Base-by-base conservation (phyloP, 805 yeast genomes). In the Scheffersomyces lignosus region DNA sequence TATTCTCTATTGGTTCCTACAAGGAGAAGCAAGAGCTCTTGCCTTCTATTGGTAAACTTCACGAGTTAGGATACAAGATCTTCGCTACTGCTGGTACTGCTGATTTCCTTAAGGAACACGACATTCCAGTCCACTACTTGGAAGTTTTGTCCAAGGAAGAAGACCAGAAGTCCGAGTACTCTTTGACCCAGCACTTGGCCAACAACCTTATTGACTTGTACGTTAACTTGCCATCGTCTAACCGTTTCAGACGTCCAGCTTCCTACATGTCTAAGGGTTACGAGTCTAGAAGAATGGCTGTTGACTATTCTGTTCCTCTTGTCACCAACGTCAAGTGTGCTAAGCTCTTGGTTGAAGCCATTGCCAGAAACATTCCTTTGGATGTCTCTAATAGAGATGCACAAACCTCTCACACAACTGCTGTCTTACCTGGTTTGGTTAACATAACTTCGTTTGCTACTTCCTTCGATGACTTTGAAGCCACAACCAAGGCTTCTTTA, bases 11-110 rank as follows among this genome's bases (percentile, higher is more conserved):
- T 62, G 99, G 99, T 69, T 91, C 98, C 6, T 95, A 69, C 76
- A 91, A 91, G 70, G 99, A 93, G 71, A 93, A 93, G 73, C 82
- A 77, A 54, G 99, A 93, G 67, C 73, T 93, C 54, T 69, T 93
- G 48, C 98, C 99, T 36, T 77, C 91, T 18, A 88, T 93, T 49
- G 74, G 75, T 64, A 85, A 81, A 60, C 73, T 93, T 43, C 72
- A 81, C 63, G 87, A 86, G 60, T 67, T 87, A 64, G 98, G 96
- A 41, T 93, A 73, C 77, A 83, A 83, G 55, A 71, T 93, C 54
- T 95, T 89, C 69, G 99, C 98, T 29, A 93, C 99, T 48, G 88
- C 98, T 18, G 99, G 99, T 73, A 93, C 99, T 48, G 96, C 98
- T 47, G 99, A 93, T 66, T 93, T 93, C 71, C 82, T 93, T 55